Base-by-base conservation (phyloP, 768 basidiomycete species). In the Cubamyces sp. region DNA sequence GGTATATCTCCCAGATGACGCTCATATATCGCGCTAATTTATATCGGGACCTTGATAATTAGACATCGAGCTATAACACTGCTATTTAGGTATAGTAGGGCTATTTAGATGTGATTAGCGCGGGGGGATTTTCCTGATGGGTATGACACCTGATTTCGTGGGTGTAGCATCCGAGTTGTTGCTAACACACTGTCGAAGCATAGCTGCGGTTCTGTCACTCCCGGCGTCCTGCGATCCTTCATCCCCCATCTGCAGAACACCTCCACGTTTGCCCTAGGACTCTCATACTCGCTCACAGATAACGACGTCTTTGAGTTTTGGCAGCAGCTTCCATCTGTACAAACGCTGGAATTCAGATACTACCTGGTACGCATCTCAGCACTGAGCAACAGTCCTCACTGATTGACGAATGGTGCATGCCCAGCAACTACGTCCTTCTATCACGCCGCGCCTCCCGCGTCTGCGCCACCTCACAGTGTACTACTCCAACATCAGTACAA, bases 161-260 rank as follows among this genome's bases (percentile, higher is more conserved):
- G 1, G 11, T 34, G 9, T 7, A 34, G 34, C 9, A 11, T 9
- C 9, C 11, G 34, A 1, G 9, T 6, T 11, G 6, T 34, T 9
- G 11, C 11, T 34, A 11, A 34, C 9, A 34, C 9, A 34, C 11
- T 1, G 34, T 34, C 9, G 9, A 21, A 87, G 85, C 77, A 76
- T 34, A 83, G 86, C 56, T 88, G 86, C 66, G 85, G 86, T 6
- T 88, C 86, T 5, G 75, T 88, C 16, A 87, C 86, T 0, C 86
- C 85, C 11, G 85, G 85, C 0, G 82, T 86, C 2, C 72, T 88
- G 3, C 78, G 73, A 19, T 76, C 78, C 0, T 72, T 85, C 53
- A 12, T 57, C 2, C 81, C 82, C 0, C 73, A 76, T 34, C 54
- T 84, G 1, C 61, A 71, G 15, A 39, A 43, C 47, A 69, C 49